Base-by-base conservation (phyloP, 2,329 filamentous ascomycete species). In the Ceratocystis cubensis region DNA sequence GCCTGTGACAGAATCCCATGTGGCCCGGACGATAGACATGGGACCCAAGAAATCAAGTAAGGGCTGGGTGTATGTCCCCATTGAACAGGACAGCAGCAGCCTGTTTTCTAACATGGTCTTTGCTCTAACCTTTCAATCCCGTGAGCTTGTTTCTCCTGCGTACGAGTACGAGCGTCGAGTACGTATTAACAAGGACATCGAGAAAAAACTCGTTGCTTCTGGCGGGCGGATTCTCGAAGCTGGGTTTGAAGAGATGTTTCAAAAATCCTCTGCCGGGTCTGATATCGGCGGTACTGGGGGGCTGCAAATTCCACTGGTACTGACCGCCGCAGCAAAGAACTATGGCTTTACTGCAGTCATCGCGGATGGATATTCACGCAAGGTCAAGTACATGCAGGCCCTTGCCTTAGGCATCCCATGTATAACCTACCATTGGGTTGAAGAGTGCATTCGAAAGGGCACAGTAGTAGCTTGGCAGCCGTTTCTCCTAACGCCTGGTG, bases 351-450 rank as follows among this genome's bases (percentile, higher is more conserved):
- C 89, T 0, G 92, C 91, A 3, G 78, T 97, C 15, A 89, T 99
- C 68, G 88, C 92, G 0, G 90, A 97, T 72, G 83, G 84, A 3
- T 88, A 96, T 74, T 94, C 89, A 5, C 85, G 93, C 61, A 91
- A 91, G 69, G 84, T 86, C 63, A 99, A 97, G 74, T 96, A 94
- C 74, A 89, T 97, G 81, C 92, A 97, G 76, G 94, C 94, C 0
- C 82, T 99, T 1, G 92, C 94, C 0, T 82, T 99, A 0, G 91
- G 90, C 0, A 76, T 99, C 0, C 94, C 94, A 0, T 96, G 92
- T 72, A 79, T 99, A 1, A 88, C 90, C 5, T 82, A 85, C 5
- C 86, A 87, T 65, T 99, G 94, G 93, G 78, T 96, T 61, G 80
- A 83, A 30, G 82, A 88, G 63, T 96, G 89, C 69, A 75, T 93